Base-by-base conservation (phyloP, 768 basidiomycete genomes). In the Daedaleopsis nitida region DNA sequence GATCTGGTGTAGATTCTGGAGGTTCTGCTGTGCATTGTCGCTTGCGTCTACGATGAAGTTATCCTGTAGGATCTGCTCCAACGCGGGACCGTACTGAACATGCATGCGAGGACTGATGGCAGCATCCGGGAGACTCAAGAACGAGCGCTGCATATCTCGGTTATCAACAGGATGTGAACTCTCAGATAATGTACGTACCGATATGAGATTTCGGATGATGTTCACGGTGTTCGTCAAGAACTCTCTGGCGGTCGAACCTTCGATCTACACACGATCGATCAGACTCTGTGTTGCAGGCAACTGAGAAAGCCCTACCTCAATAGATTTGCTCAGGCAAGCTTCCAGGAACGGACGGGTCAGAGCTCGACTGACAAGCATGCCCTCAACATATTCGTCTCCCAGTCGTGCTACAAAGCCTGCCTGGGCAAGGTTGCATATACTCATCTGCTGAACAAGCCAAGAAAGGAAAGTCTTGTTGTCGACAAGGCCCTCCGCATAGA, bases 361-460 rank as follows among this genome's bases (percentile, higher is more conserved):
- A 0, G 89, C 83, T n/a, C 91, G 84, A 65, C 81, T 86, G 16
- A 74, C 74, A 14, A 87, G 72, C 71, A 94, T 83, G 21, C 85
- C 89, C 48, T 86, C 84, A 5, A 92, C 73, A 71, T 93, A 94
- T 70, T 93, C 91, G 66, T 94, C 89, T 7, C 82, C 84, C n/a
- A 94, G 75, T 52, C 87, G 82, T 27, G 82, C 83, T 13, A 93
- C 74, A 69, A 94, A 93, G 3, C 86, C 88, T 14, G 85, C 83
- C 75, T 94, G 92, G 3, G 92, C 91, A 27, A 93, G 81, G 70
- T 93, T 94, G 68, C 88, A 92, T 3, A 77, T 79, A n/a, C 72
- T 69, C 83, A 91, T 86, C 69, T 92, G 90, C 59, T 89, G 85
- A 19, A 91, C 86, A 24, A 94, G 77, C 92, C 92, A 94, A 14